Base-by-base conservation (phyloP, 1,284 basidiomycete genomes). In the Albatrellus sp. region DNA sequence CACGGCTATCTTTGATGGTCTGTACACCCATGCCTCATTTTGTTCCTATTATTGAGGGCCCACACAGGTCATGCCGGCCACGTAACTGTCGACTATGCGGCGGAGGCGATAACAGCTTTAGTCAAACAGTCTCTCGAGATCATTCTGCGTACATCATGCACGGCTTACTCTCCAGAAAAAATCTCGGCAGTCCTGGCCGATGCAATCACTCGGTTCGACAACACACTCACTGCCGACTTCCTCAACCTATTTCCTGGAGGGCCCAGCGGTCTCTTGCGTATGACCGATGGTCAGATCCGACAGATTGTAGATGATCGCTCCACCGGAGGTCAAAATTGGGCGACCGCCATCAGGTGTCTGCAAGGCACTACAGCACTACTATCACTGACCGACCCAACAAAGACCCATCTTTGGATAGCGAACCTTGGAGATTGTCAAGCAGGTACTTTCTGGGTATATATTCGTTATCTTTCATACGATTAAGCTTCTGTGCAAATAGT, bases 391-490 rank as follows among this genome's bases (percentile, higher is more conserved):
- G 75, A 81, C 57, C 72, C 76, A 4, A 49, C 54, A 9, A 65
- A 59, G 42, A 63, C 60, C 42, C 68, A 76, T 50, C 50, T 83
- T 10, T 82, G 79, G 79, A 62, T 80, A 33, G 73, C 70, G n/a
- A 80, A 76, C 57, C 61, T 83, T 30, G 79, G 79, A 12, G 73
- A 82, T 56, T 77, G 75, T 52, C 69, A 71, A 54, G 78, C 79
- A 59, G 73, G 79, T 78, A 52, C 39, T 62, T 54, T 19, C 31
- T 24, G 10, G 38, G 46, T 28, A 41, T 31, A 39, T 35, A 37
- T 34, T 32, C 29, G 36, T 16, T 33, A 32, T 44, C 20, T 39
- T 39, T 8, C 13, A 2, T n/a, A 24, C 10, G 9, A 17, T 20
- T 14, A 33, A 14, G 9, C 29, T 11, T 14, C n/a, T 10, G 12